Conservation (phyloP, 495 filamentous ascomycete species). For the Staphylotrichum longicolle region DNA sequence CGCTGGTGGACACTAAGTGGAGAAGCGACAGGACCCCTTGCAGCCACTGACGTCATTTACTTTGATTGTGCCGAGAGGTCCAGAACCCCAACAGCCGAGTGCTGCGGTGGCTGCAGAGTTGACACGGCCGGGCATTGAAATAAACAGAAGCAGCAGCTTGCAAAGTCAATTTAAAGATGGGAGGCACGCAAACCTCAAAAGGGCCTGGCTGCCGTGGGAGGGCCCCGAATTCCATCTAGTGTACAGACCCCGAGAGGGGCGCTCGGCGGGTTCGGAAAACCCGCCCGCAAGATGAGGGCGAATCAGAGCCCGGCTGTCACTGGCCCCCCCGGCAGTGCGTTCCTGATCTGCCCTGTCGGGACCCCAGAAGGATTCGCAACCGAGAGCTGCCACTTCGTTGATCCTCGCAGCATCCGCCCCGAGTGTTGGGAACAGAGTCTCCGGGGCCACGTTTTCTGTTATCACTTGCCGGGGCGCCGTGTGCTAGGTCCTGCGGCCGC, state of each 20-base stretch:
- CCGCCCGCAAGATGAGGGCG: not conserved
- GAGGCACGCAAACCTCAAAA: too few relatives aligned
- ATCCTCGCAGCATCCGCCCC: not conserved
- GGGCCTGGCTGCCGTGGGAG: too few relatives aligned
- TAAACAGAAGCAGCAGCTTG: too few relatives aligned
- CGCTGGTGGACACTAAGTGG: not conserved
- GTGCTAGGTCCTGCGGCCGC: too few relatives aligned
- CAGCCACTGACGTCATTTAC: not conserved
- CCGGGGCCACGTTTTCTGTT: not conserved
- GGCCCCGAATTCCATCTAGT: not conserved
- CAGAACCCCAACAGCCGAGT: not conserved
- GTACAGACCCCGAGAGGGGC: not conserved
- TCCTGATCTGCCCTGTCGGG: conserved; percentile 14
- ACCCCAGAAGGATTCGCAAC: not conserved
- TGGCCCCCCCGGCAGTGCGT: not conserved
- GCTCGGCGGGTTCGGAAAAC: not conserved
- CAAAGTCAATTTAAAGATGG: too few relatives aligned
- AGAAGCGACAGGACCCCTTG: not conserved
- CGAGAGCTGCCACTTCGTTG: not conserved
- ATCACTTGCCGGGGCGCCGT: too few relatives aligned
- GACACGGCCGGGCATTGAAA: too few relatives aligned
- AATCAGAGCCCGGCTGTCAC: conserved; percentile 7
- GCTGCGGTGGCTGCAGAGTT: not conserved
- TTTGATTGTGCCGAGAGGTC: not conserved
- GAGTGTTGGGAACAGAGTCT: not conserved